Evolutionary conservation across 176 grass and related monocot genomes (phyloP).

Genomic region (Aegilops speltoides): DNA sequence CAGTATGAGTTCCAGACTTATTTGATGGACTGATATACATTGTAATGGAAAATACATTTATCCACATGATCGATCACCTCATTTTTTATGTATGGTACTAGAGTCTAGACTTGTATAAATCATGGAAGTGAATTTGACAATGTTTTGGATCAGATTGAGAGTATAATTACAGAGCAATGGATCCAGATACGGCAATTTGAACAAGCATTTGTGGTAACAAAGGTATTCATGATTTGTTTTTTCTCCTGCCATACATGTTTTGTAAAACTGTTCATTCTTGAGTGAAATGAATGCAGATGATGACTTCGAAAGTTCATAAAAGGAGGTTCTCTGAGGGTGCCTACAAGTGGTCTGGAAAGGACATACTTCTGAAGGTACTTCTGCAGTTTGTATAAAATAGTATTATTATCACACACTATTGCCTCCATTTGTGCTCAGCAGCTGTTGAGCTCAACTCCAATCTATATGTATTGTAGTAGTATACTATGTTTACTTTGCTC

Average conservation of each 20-base stretch:
- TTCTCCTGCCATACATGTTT: slow-evolving; percentile 16
- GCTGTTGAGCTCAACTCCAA: neutral
- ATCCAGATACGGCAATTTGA: slow-evolving; percentile 89
- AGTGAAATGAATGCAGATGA: slow-evolving; percentile 60
- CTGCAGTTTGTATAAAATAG: neutral
- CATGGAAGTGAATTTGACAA: slow-evolving; percentile 10
- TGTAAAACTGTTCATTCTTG: slow-evolving; percentile 29
- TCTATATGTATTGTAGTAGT: neutral
- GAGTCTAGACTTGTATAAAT: slow-evolving; percentile 3
- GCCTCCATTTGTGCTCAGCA: neutral
- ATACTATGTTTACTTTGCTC: slow-evolving; percentile 3
- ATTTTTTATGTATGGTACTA: slow-evolving; percentile 15
- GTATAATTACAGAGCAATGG: slow-evolving; percentile 88
- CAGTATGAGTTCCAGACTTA: neutral
- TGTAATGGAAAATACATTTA: neutral
- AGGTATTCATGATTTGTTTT: slow-evolving; percentile 49
- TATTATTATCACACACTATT: neutral
- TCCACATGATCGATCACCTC: neutral
- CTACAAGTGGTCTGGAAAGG: slow-evolving; percentile 39
- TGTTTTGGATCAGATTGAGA: slow-evolving; percentile 62
- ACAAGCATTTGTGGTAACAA: slow-evolving; percentile 89
- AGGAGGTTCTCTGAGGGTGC: slow-evolving; percentile 28
- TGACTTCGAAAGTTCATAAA: slow-evolving; percentile 63
- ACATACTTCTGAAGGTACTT: slow-evolving; percentile 35
- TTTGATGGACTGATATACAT: slow-evolving; percentile 3